These are phyloP conservation scores for Pseudogymnoascus sp. DNA, from an alignment of 2,329 filamentous ascomycete species.

Conservation along the genomic window DNA sequence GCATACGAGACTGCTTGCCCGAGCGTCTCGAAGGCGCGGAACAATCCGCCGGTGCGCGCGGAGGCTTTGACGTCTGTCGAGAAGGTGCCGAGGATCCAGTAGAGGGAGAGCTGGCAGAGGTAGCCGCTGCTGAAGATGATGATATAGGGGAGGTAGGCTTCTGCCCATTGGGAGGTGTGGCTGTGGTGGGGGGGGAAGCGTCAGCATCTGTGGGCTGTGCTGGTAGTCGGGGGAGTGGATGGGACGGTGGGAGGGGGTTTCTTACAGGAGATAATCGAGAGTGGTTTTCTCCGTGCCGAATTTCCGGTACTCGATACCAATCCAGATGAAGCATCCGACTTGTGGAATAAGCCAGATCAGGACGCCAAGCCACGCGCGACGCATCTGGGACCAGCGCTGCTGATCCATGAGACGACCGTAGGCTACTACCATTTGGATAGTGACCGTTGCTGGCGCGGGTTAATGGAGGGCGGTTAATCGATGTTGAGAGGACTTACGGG, in stretches of 20 bases:
- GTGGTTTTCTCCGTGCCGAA: conserved; percentile 13
- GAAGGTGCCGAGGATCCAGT: conserved; percentile 33
- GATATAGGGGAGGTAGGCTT: conserved; percentile 18
- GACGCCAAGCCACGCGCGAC: conserved; percentile 26
- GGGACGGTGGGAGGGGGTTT: background rate
- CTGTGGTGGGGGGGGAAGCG: background rate
- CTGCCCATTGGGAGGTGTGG: conserved; percentile 12
- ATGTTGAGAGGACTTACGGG: conserved; percentile 19
- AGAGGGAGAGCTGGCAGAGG: conserved; percentile 22
- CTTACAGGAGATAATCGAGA: conserved; percentile 15
- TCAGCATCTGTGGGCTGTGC: background rate
- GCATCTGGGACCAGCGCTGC: conserved; percentile 25
- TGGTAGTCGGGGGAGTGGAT: background rate
- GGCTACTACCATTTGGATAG: conserved; percentile 15
- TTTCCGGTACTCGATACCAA: conserved; percentile 20
- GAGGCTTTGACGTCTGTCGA: conserved; percentile 29
- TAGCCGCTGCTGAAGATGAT: conserved; percentile 17
- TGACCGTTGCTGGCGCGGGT: conserved; percentile 2
- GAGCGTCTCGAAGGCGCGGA: conserved; percentile 25
- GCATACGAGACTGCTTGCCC: conserved; percentile 29
- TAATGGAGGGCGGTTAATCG: conserved; percentile 17
- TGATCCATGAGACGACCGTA: conserved; percentile 23
- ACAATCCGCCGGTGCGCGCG: conserved; percentile 26
- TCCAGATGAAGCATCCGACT: conserved; percentile 28
- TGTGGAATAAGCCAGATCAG: conserved; percentile 26